Evolutionary conservation across 768 basidiomycete species (phyloP), one percentile per base, ranked within the genome.

Genomic region (Tylopilus sp.): DNA sequence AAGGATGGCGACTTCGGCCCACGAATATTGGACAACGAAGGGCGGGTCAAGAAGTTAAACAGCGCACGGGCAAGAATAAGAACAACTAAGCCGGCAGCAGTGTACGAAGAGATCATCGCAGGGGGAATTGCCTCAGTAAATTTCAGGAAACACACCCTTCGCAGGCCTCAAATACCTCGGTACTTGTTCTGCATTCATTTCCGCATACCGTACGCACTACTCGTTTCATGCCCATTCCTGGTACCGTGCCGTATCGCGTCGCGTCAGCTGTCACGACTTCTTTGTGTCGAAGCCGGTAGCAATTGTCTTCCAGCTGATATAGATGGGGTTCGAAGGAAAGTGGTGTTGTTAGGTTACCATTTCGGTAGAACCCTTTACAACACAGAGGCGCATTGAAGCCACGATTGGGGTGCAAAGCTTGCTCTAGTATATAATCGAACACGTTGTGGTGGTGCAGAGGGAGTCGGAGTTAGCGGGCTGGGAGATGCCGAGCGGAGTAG

Each of bases 1-100:
- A 60, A 60, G 1, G 58, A 62, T 2, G 55, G 30, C 8, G 56
- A 54, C 8, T 48, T 42, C 0, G 61, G 61, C 4, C 61, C 58
- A 9, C 52, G 51, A 6, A 60, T 52, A 43, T 39, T 55, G 31
- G 44, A 42, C 25, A 62, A 36, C 10, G 61, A 54, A 1, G 52
- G 42, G 7, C 41, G 48, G 40, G 43, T 23, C 21, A 23, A 23
- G 4, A 26, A 28, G 8, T 36, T 50, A 45, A 47, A 38, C 6
- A 43, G 9, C 2, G 5, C 41, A 43, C 42, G 47, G 6, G 33
- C 18, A 9, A 50, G 6, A 11, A 52, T 8, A 4, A 53, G 26
- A 35, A 35, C 26, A 1, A 20, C 36, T 6, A 55, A 23, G 26
- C 57, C 48, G 6, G 26, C 35, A 28, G 18, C 9, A n/a, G 36